Conservation (phyloP, 164 flowering plant species). For the Vitis rupestris region DNA sequence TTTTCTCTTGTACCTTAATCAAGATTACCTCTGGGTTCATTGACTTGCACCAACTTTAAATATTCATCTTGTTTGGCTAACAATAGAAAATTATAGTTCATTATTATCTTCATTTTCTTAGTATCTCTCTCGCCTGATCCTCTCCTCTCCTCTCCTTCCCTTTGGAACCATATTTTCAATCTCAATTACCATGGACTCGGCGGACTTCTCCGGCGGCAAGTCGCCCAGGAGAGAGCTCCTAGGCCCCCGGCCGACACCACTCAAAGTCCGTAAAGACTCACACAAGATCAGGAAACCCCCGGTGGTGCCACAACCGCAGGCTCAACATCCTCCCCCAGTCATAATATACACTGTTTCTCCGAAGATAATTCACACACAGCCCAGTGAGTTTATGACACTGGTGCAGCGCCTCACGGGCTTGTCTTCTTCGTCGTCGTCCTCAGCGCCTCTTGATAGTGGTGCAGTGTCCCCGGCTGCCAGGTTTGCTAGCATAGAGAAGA, state of each 20-base stretch:
- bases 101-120: background rate
- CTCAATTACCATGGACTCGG: constrained; percentile 30
- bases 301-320: constrained; percentile 28
- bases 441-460: constrained; percentile 20
- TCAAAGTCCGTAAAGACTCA: constrained; percentile 53
- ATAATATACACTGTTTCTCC: constrained; percentile 64
- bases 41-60: constrained; percentile 18
- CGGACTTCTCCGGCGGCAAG: constrained; percentile 16
- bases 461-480: constrained; percentile 57
- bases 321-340: constrained; percentile 37
- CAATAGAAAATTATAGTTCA: constrained; percentile 3
- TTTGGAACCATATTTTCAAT: background rate
- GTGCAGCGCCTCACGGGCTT: constrained; percentile 53
- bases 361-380: constrained; percentile 45
- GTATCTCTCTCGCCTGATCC: background rate
- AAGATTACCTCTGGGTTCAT: background rate
- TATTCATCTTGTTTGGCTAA: background rate
- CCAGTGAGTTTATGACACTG: constrained; percentile 43
- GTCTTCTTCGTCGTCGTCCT: constrained; percentile 17
- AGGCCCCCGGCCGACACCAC: constrained; percentile 55
- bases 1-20: background rate
- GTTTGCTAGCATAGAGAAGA: constrained; percentile 46
- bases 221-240: constrained; percentile 43
- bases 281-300: constrained; percentile 68
- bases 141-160: background rate